A percentile compares a stretch with the other conserved stretches of the same genome.
These are phyloP conservation scores for Zymoseptoria ardabiliae DNA, from an alignment of 2,329 filamentous ascomycete species.

Conservation along the genomic window DNA sequence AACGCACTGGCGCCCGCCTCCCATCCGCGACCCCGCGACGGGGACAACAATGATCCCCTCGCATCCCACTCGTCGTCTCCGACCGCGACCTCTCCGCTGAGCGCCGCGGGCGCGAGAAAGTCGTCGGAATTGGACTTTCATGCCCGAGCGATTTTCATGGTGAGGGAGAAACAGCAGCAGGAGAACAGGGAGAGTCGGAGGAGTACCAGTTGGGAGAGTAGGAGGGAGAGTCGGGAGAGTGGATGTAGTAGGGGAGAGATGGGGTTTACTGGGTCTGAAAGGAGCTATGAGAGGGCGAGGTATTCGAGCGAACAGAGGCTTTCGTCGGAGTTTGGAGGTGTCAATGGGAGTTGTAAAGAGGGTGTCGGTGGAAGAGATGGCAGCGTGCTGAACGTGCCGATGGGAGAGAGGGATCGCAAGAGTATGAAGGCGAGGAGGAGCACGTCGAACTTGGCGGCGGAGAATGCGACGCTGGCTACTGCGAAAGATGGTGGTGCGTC, in stretches of 20 bases:
- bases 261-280: constrained; percentile 2
- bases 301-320: not conserved
- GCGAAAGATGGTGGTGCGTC: not conserved
- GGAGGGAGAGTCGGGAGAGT: constrained; percentile 1
- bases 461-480: constrained; percentile 4
- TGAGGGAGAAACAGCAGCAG: constrained; percentile 27
- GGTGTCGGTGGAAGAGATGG: constrained; percentile 25
- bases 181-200: constrained; percentile 26
- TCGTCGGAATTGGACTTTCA: constrained; percentile 25
- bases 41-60: constrained; percentile 21
- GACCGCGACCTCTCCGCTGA: constrained; percentile 8
- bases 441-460: constrained; percentile 16
- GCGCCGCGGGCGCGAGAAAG: constrained; percentile 18
- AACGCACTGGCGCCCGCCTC: constrained; percentile 23
- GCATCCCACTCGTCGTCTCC: not conserved
- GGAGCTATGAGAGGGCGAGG: not conserved
- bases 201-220: not conserved
- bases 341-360: constrained; percentile 35
- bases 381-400: constrained; percentile 23
- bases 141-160: constrained; percentile 34
- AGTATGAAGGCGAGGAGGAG: constrained; percentile 30
- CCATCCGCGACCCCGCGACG: constrained; percentile 19
- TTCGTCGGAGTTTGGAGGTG: constrained; percentile 28
- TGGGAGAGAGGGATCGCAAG: constrained; percentile 21
- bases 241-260: not conserved